These are phyloP conservation scores for Phialocephala sp. DNA, from an alignment of 2,329 filamentous ascomycete genomes.

Conservation along the genomic window DNA sequence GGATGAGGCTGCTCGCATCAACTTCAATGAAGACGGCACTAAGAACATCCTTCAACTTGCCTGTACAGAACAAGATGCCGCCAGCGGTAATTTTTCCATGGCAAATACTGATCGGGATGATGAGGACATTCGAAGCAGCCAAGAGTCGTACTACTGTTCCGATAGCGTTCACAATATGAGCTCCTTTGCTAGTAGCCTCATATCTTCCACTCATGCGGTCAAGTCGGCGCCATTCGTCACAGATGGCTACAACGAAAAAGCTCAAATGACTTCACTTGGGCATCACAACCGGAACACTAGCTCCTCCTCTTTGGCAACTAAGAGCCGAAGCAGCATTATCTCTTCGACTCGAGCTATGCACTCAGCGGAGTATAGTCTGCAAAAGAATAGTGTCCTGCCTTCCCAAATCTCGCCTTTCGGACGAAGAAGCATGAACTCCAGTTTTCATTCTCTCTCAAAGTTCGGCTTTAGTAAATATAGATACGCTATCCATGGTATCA, in stretches of 20 bases:
- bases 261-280: neutral
- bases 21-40: neutral
- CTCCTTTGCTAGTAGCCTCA: neutral
- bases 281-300: neutral
- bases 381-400: constrained; percentile 1
- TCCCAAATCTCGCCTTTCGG: constrained; percentile 16
- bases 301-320: neutral
- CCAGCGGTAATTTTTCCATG: no score
- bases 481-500: neutral
- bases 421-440: constrained; percentile 1
- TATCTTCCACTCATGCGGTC: neutral
- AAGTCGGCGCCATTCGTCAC: neutral
- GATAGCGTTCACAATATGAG: neutral
- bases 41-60: neutral
- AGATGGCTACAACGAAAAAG: neutral
- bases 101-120: no score
- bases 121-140: neutral
- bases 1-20: neutral
- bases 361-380: neutral
- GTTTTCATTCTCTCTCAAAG: neutral
- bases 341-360: neutral
- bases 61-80: neutral
- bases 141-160: neutral
- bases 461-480: neutral
- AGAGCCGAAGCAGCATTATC: neutral